phyloP scores from a whole-genome alignment of 805 yeast genomes.

The Ogataea ramenticola region DNA sequence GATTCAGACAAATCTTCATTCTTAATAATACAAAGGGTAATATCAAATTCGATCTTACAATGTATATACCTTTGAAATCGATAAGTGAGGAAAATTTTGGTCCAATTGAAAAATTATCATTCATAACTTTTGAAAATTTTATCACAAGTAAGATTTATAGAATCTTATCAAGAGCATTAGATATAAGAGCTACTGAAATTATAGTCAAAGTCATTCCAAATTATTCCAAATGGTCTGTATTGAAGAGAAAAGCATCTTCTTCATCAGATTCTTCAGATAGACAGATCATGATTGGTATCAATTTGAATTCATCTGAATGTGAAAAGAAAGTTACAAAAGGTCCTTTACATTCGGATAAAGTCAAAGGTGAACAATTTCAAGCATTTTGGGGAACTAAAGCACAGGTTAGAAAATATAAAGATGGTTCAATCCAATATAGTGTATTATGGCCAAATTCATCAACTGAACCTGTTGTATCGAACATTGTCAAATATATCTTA shows the following conservation, averaged over 20 bases:
- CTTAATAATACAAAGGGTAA: constrained; percentile 45
- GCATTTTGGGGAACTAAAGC: constrained; percentile 86
- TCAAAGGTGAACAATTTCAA: constrained; percentile 58
- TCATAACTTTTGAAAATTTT: constrained; percentile 61
- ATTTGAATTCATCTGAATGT: constrained; percentile 61
- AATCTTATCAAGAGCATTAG: constrained; percentile 51
- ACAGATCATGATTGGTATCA: constrained; percentile 50
- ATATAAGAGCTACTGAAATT: constrained; percentile 36
- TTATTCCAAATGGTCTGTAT: constrained; percentile 29
- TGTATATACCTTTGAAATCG: constrained; percentile 44
- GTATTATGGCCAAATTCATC: constrained; percentile 72
- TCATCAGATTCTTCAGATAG: constrained; percentile 10
- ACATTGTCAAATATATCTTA: constrained; percentile 59
- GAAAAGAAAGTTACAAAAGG: constrained; percentile 86
- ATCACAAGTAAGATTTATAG: constrained; percentile 54
- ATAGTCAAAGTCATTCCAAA: constrained; percentile 17
- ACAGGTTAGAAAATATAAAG: constrained; percentile 85
- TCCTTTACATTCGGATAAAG: constrained; percentile 57
- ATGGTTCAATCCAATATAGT: constrained; percentile 84
- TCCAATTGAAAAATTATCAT: constrained; percentile 65
- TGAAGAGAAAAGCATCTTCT: constrained; percentile 50
- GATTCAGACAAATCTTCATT: constrained; percentile 73
- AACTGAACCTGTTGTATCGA: constrained; percentile 53
- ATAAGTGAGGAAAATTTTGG: constrained; percentile 44
- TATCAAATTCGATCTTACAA: constrained; percentile 58